Evolutionary conservation across 768 basidiomycete species (phyloP).

Genomic region (Leucosporidium yakuticum): DNA sequence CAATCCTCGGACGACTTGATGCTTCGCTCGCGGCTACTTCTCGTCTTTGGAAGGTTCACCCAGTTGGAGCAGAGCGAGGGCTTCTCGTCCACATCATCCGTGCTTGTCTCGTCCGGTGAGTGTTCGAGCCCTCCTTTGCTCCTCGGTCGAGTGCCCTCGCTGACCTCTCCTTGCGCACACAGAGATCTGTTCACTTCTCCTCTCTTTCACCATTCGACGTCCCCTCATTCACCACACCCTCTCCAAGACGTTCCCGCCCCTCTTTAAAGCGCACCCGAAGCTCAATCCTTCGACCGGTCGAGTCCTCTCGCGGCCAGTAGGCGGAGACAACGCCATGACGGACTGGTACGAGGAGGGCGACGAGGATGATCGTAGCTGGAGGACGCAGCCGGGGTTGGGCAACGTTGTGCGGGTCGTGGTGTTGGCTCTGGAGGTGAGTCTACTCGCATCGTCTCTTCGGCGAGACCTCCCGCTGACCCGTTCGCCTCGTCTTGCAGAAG

Average conservation of each 20-base stretch:
- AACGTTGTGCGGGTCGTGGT: slow-evolving; percentile 9
- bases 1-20: neutral
- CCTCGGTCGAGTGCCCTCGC: too few relatives aligned
- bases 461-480: neutral
- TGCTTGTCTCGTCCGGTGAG: too few relatives aligned
- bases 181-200: slow-evolving; percentile 1
- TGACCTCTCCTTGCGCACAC: neutral
- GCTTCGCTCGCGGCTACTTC: neutral
- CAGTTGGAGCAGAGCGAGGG: neutral
- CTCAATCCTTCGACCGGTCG: slow-evolving; percentile 24
- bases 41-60: slow-evolving; percentile 1
- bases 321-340: slow-evolving; percentile 8
- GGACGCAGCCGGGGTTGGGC: slow-evolving; percentile 1
- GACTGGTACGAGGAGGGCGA: slow-evolving; percentile 15
- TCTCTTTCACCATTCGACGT: neutral
- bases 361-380: slow-evolving; percentile 9
- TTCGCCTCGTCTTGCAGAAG: neutral
- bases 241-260: slow-evolving; percentile 10
- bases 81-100: neutral
- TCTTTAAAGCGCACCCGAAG: slow-evolving; percentile 25
- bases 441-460: too few relatives aligned
- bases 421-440: slow-evolving; percentile 9
- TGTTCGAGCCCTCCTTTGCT: too few relatives aligned
- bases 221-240: slow-evolving; percentile 15
- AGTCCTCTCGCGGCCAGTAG: slow-evolving; percentile 15